Base-by-base conservation (phyloP, 106 monocot genomes). In the Narthecium ossifragum region DNA sequence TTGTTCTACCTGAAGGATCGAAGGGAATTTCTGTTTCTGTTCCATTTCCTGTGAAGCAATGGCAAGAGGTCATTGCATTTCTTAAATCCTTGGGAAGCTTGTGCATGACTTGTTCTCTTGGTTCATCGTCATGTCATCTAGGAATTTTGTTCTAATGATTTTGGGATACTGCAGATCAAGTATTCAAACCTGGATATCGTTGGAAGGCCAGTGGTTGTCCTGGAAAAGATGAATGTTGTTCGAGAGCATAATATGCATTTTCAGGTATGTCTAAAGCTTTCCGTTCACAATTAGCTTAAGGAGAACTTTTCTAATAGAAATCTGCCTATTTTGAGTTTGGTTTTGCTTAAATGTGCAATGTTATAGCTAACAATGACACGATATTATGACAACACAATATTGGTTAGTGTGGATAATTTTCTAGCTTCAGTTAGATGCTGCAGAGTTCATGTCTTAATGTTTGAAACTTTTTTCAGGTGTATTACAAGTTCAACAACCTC, bases 1-100 rank as follows among this genome's bases (percentile, higher is more conserved):
- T 98, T 65, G 81, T 98, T 63, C 75, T 98, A 58, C 96, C 96
- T 51, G 90, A 98, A 81, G 96, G 96, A 22, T 98, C 96, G 13
- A 79, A 90, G 52, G 86, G 73, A 50, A 81, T 90, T 49, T 70
- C 65, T 56, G 70, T 65, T 43, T 78, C 68, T 28, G 65, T 72
- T 66, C 86, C 90, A 38, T 90, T 98, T 74, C 68, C 72, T 49
- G 71, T 84, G 50, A 78, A 79, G 52, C 78, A 86, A 77, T 65
- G 48, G 23, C 64, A 81, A 45, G 96, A 85, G 90, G 90, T 90
- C 15, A 8, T 23, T n/a, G n/a, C n/a, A n/a, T n/a, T n/a, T n/a
- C n/a, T n/a, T n/a, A n/a, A n/a, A n/a, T n/a, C n/a, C n/a, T n/a
- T n/a, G n/a, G n/a, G n/a, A n/a, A n/a, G n/a, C n/a, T n/a, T n/a